phyloP scores from a whole-genome alignment of 805 yeast genomes.

The Monosporozyma solicola region DNA sequence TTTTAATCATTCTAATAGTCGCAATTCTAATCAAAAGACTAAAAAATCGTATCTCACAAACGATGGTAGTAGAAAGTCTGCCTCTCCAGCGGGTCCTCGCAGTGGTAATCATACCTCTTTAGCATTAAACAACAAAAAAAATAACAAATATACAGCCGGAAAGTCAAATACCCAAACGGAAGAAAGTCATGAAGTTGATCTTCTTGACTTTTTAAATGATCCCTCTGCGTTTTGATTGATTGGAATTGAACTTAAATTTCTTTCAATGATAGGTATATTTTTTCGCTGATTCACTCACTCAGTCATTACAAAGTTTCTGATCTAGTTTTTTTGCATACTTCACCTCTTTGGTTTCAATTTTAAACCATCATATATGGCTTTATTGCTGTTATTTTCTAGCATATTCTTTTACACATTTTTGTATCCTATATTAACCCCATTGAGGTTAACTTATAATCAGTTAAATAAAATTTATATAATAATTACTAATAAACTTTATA shows the following conservation, averaged over 20 bases:
- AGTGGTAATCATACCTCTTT: background rate
- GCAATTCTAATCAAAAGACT: background rate
- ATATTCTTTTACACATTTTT: background rate
- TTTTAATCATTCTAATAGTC: background rate
- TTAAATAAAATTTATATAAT: background rate
- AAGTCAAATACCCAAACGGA: background rate
- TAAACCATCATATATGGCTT: background rate
- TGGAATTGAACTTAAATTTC: background rate
- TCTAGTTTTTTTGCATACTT: background rate
- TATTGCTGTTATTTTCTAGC: background rate
- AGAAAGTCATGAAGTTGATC: slow-evolving; percentile 15
- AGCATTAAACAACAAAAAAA: background rate
- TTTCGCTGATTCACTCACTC: background rate
- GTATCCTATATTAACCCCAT: background rate
- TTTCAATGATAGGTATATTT: background rate
- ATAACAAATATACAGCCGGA: background rate
- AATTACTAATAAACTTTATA: background rate
- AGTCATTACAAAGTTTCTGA: background rate
- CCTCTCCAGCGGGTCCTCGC: background rate
- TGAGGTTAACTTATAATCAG: background rate
- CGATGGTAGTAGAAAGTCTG: background rate
- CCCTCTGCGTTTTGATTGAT: background rate
- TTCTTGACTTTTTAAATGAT: slow-evolving; percentile 23
- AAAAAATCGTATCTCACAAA: background rate
- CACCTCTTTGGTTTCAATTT: background rate